Conservation (phyloP, 192 early-diverging fungal genomes). For the Entomortierella chlamydospora region DNA sequence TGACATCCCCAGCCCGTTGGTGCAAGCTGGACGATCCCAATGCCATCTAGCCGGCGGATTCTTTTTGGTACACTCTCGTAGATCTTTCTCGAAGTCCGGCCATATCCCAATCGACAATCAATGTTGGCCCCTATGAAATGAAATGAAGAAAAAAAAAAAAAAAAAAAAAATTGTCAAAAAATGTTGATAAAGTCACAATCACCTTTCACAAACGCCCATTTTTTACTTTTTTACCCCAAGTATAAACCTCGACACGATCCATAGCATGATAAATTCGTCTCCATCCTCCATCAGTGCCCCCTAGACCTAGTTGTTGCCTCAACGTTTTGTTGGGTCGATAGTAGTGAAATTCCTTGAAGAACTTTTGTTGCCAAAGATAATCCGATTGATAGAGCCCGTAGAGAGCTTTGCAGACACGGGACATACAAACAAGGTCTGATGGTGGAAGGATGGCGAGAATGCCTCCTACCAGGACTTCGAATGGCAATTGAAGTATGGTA, state of each 20-base stretch:
- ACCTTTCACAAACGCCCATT: not conserved
- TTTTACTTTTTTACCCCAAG: constrained; percentile 36
- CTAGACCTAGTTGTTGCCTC: constrained; percentile 10
- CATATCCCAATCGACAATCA: constrained; percentile 42
- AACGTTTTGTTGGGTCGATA: constrained; percentile 15
- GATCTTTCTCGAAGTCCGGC: constrained; percentile 26
- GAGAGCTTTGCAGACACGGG: constrained; percentile 4
- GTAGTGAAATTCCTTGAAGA: constrained; percentile 25
- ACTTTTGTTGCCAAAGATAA: constrained; percentile 48
- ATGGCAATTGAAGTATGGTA: constrained; percentile 25
- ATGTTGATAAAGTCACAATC: not conserved
- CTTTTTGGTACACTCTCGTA: constrained; percentile 51
- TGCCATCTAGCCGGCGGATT: constrained; percentile 31
- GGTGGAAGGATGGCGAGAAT: constrained; percentile 18
- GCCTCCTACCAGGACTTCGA: constrained; percentile 39
- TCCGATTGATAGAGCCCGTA: constrained; percentile 18
- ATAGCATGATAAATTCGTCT: constrained; percentile 43
- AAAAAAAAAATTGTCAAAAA: not conserved
- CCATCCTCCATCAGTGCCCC: constrained; percentile 27
- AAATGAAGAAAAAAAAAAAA: constrained; percentile 7
- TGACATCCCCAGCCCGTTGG: constrained; percentile 49
- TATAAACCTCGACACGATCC: constrained; percentile 47
- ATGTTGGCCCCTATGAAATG: constrained; percentile 19
- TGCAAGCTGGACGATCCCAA: constrained; percentile 34
- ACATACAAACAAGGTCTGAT: constrained; percentile 11